Evolutionary conservation across 164 flowering plant species (phyloP).

Genomic region (Taxillus chinensis): DNA sequence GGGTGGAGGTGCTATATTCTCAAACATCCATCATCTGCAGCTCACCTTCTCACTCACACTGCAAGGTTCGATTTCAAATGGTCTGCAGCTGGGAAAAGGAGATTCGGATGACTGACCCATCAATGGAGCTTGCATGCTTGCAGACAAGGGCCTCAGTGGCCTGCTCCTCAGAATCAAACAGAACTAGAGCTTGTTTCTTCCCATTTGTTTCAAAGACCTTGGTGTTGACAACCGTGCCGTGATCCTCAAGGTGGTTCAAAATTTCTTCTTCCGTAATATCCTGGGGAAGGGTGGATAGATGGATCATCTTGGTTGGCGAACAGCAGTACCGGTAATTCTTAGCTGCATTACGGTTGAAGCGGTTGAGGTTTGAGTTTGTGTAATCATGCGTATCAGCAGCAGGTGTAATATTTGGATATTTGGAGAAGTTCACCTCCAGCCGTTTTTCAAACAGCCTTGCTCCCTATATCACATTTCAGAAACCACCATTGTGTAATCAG

Average conservation of each 20-base stretch:
- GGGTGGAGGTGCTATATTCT: no score
- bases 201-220: constrained; percentile 3
- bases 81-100: constrained; percentile 4
- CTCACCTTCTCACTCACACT: no score
- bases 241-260: constrained; percentile 1
- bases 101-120: constrained; percentile 1
- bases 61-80: background rate
- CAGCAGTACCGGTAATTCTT: constrained; percentile 6
- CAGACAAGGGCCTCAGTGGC: constrained; percentile 7
- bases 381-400: background rate
- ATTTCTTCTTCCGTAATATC: constrained; percentile 1
- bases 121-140: constrained; percentile 5
- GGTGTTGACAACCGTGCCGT: constrained; percentile 2
- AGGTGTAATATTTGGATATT: background rate
- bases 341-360: constrained; percentile 1
- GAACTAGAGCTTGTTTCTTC: constrained; percentile 4
- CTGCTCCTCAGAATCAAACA: constrained; percentile 2
- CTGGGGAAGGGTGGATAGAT: constrained; percentile 6
- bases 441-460: background rate
- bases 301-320: constrained; percentile 5
- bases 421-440: constrained; percentile 3
- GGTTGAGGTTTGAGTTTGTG: constrained; percentile 5
- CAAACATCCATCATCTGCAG: no score
- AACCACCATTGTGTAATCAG: background rate
- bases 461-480: background rate